Conservation (phyloP, 768 basidiomycete genomes). For the Pholiota conissans region DNA sequence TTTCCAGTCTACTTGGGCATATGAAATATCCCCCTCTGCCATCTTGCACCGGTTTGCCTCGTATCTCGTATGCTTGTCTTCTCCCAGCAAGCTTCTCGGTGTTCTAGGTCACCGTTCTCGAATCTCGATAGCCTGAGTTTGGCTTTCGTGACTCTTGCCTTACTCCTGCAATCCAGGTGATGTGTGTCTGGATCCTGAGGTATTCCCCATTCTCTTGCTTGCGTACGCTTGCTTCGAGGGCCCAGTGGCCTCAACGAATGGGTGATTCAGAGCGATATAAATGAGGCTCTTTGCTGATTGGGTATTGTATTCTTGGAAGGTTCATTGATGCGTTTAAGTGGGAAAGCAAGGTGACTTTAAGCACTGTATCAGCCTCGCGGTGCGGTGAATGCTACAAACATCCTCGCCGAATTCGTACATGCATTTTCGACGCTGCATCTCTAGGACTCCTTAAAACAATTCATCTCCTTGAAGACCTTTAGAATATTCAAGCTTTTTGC, state of each 20-base stretch:
- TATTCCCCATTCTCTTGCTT: not conserved
- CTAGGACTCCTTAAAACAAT: too few species aligned
- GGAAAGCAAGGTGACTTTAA: too few species aligned
- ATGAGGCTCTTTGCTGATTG: too few species aligned
- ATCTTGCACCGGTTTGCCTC: not conserved
- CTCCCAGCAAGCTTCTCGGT: not conserved
- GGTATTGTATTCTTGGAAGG: too few species aligned
- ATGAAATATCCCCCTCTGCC: not conserved
- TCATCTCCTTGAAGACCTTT: too few species aligned
- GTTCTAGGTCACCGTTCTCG: slow-evolving; percentile 3
- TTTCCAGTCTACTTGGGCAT: not conserved
- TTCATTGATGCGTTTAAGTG: too few species aligned
- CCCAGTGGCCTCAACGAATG: too few species aligned
- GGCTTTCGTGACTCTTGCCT: not conserved
- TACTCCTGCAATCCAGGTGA: not conserved
- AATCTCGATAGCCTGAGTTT: not conserved
- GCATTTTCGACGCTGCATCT: too few species aligned
- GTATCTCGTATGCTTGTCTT: not conserved
- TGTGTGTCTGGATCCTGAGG: too few species aligned
- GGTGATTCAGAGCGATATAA: too few species aligned
- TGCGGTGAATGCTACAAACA: not conserved
- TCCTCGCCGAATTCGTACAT: too few species aligned
- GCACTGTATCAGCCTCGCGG: not conserved
- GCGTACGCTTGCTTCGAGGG: not conserved
- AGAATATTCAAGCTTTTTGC: too few species aligned